phyloP scores from a whole-genome alignment of 1,139 yeast genomes.

The Hemisphaericaspora xylofermentans region DNA sequence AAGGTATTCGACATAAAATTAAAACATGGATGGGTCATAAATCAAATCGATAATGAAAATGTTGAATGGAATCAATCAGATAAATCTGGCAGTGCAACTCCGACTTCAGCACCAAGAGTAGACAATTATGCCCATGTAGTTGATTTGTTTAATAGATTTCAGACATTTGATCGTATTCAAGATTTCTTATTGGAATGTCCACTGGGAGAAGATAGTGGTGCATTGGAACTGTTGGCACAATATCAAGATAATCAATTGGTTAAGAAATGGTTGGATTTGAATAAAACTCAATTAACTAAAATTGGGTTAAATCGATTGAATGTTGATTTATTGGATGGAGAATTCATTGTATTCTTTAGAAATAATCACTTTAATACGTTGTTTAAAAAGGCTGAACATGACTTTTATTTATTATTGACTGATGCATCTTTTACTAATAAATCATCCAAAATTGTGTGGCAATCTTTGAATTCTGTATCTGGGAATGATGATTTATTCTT shows the following conservation, averaged over 20 bases:
- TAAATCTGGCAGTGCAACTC: neutral
- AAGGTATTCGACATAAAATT: slow-evolving; percentile 38
- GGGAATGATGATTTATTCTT: slow-evolving; percentile 70
- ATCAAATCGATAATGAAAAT: slow-evolving; percentile 22
- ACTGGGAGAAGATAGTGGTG: neutral
- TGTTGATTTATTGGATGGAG: slow-evolving; percentile 35
- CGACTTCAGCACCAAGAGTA: slow-evolving; percentile 7
- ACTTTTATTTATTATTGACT: slow-evolving; percentile 63
- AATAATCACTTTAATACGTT: slow-evolving; percentile 84
- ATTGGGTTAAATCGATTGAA: slow-evolving; percentile 54
- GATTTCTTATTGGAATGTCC: slow-evolving; percentile 29
- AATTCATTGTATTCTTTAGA: slow-evolving; percentile 68
- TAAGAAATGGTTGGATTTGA: slow-evolving; percentile 44
- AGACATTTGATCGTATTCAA: slow-evolving; percentile 48
- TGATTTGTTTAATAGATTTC: slow-evolving; percentile 25
- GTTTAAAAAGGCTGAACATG: slow-evolving; percentile 49
- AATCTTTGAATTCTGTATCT: slow-evolving; percentile 59
- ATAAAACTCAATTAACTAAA: slow-evolving; percentile 70
- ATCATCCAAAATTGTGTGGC: slow-evolving; percentile 64
- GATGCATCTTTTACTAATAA: slow-evolving; percentile 60
- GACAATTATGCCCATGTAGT: slow-evolving; percentile 22
- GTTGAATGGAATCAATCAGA: slow-evolving; percentile 13
- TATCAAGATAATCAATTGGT: slow-evolving; percentile 19
- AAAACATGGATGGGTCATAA: slow-evolving; percentile 53
- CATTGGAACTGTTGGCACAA: slow-evolving; percentile 1